Evolutionary conservation across 257 asterid genomes (phyloP).

Genomic region (Nicotiana knightiana): DNA sequence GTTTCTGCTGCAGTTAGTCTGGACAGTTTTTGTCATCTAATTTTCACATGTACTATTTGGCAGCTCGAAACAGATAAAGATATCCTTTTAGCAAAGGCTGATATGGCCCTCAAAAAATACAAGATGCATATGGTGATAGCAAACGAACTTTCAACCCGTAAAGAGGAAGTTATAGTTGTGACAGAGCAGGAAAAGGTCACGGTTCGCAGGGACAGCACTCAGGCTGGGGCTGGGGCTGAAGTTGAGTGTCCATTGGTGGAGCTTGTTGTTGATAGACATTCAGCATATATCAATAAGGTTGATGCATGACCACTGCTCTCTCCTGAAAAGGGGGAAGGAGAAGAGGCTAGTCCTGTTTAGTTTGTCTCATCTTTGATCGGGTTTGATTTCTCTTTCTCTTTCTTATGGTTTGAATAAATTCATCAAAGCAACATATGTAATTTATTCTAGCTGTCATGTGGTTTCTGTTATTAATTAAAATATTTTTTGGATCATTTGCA

Average conservation of each 20-base stretch:
- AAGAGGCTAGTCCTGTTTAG: no score
- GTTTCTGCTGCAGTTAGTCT: background rate
- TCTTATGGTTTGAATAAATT: no score
- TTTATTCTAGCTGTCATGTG: no score
- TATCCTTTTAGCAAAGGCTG: slow-evolving; percentile 73
- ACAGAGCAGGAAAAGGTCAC: slow-evolving; percentile 37
- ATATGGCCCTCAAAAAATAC: slow-evolving; percentile 58
- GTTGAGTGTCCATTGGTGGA: slow-evolving; percentile 69
- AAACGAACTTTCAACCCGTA: slow-evolving; percentile 79
- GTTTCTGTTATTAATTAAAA: no score
- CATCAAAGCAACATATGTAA: no score
- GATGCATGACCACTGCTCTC: no score
- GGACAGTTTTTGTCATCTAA: background rate
- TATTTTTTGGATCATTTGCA: no score
- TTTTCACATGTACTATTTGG: background rate
- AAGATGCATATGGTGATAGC: slow-evolving; percentile 87
- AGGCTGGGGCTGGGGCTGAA: slow-evolving; percentile 35
- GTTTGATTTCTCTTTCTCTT: no score
- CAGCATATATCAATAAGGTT: slow-evolving; percentile 19
- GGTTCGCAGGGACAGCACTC: slow-evolving; percentile 51
- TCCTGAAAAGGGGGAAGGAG: no score
- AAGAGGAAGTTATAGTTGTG: slow-evolving; percentile 76
- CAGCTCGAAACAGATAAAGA: slow-evolving; percentile 82
- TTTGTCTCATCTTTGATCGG: no score
- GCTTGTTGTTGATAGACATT: slow-evolving; percentile 58